phyloP scores from a whole-genome alignment of 2,329 filamentous ascomycete genomes.

The Aureobasidium vineae region DNA sequence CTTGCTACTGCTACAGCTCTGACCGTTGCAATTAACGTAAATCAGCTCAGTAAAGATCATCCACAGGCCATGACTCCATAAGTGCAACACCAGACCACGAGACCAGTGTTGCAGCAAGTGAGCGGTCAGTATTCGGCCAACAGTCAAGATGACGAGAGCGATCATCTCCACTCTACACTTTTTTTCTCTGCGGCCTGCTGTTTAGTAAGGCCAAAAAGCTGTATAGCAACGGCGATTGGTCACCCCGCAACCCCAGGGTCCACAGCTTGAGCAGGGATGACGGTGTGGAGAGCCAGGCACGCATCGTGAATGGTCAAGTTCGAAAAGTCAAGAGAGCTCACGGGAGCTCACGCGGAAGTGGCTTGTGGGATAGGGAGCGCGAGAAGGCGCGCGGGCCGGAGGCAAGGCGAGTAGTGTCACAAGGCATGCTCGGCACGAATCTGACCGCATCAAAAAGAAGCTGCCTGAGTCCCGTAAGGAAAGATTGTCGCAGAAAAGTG shows the following conservation, averaged over 20 bases:
- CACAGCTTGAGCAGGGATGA: constrained; percentile 23
- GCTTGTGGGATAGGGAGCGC: constrained; percentile 1
- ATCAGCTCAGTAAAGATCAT: constrained; percentile 14
- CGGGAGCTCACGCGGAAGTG: constrained; percentile 20
- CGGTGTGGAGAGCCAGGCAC: constrained; percentile 26
- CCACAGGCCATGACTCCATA: constrained; percentile 7
- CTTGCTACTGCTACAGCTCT: not conserved
- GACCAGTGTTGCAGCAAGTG: constrained; percentile 22
- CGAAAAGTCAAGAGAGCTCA: not conserved
- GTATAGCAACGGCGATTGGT: constrained; percentile 7
- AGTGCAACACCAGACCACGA: constrained; percentile 19
- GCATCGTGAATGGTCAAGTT: constrained; percentile 21
- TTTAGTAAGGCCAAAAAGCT: constrained; percentile 3
- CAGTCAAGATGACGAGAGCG: constrained; percentile 23
- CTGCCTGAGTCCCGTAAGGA: not conserved
- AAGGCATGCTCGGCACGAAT: constrained; percentile 13
- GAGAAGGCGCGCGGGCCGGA: constrained; percentile 18
- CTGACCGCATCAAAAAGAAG: constrained; percentile 14
- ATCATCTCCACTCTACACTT: constrained; percentile 11
- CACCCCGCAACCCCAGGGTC: constrained; percentile 24
- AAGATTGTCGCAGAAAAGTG: constrained; percentile 12
- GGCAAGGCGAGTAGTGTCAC: constrained; percentile 15
- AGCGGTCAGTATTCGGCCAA: constrained; percentile 5
- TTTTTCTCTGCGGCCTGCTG: constrained; percentile 4
- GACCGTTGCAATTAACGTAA: constrained; percentile 3